Conservation (phyloP, 139 green algal species). For the Chlorella vulgaris region DNA sequence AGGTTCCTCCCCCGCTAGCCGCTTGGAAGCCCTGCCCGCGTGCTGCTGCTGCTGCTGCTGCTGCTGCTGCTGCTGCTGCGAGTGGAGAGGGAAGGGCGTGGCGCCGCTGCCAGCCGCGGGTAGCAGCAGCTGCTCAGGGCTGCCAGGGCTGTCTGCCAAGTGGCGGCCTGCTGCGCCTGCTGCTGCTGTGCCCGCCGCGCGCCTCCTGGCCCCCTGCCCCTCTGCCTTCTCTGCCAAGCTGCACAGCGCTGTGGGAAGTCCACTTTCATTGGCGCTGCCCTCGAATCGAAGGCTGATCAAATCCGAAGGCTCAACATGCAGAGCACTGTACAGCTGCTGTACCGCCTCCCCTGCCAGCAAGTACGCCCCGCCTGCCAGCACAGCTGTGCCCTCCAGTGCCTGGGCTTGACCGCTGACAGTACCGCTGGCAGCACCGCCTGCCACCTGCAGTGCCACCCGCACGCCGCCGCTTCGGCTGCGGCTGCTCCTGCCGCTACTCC, state of each 20-base stretch:
- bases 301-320: slow-evolving; percentile 10
- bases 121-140: not conserved
- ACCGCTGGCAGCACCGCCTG: not conserved
- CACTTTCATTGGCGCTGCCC: not conserved
- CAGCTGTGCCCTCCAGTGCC: not conserved
- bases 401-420: not conserved
- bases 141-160: not conserved
- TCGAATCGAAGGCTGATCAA: not conserved
- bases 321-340: slow-evolving; percentile 2
- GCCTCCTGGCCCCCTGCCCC: not conserved
- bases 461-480: not conserved
- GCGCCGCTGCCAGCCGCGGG: not conserved
- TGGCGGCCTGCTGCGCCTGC: not conserved
- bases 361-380: too few relatives aligned
- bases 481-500: not conserved
- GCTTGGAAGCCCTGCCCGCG: not conserved
- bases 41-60: not conserved
- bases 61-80: not conserved
- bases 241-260: slow-evolving; percentile 3
- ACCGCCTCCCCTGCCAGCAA: not conserved
- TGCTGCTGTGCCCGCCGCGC: not conserved
- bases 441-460: not conserved
- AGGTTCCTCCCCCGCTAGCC: not conserved
- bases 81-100: too few relatives aligned
- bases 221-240: not conserved